Conservation (phyloP, 2,329 filamentous ascomycete genomes). For the Lachnellula willkommii region DNA sequence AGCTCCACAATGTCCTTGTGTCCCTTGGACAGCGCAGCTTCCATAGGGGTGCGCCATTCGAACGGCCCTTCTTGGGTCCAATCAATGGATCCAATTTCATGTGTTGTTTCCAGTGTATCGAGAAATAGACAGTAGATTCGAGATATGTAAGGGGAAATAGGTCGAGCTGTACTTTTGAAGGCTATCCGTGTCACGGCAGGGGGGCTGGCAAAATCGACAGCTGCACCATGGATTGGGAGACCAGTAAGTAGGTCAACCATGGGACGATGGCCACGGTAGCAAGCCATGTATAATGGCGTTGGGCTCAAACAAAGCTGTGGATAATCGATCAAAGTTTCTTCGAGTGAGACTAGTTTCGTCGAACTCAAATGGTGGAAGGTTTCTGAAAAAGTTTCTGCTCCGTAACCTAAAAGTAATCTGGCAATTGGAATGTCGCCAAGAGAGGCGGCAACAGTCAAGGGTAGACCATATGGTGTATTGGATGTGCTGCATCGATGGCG, state of each 20-base stretch:
- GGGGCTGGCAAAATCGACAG: not conserved
- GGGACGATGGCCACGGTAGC: not conserved
- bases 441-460: conserved; percentile 1
- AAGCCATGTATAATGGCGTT: conserved; percentile 8
- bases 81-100: not conserved
- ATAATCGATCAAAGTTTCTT: not conserved
- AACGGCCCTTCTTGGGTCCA: not conserved
- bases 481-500: not conserved
- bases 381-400: not conserved
- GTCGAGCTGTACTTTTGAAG: too few relatives aligned
- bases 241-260: not conserved
- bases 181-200: not conserved
- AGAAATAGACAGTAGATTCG: not conserved
- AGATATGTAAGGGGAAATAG: not conserved
- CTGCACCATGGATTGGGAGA: not conserved
- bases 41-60: not conserved
- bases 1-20: not conserved
- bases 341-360: not conserved
- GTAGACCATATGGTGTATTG: not conserved
- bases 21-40: not conserved
- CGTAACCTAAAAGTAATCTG: not conserved
- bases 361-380: not conserved
- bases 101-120: not conserved
- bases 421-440: not conserved
- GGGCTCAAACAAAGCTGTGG: not conserved